Percentiles rank a stretch among this genome's conserved stretches.
phyloP scores from a whole-genome alignment of 768 basidiomycete species.

The Sarcomyxa edulis region DNA sequence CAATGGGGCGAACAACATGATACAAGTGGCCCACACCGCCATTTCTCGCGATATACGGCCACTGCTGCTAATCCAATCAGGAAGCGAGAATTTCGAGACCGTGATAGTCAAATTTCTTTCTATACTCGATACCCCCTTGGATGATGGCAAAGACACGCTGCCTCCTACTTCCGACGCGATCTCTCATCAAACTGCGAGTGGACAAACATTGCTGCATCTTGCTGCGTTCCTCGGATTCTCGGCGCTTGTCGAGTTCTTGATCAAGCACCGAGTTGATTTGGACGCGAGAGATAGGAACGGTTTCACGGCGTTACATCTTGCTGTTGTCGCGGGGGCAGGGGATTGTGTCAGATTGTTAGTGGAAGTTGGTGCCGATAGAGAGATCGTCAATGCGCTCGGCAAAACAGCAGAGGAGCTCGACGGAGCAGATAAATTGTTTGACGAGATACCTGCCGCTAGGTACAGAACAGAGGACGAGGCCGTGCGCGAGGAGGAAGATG shows the following conservation, averaged over 20 bases:
- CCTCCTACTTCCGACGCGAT: slow-evolving; percentile 52
- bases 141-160: slow-evolving; percentile 31
- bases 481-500: slow-evolving; percentile 21
- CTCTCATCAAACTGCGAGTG: slow-evolving; percentile 63
- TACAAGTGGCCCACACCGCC: slow-evolving; percentile 46
- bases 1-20: slow-evolving; percentile 33
- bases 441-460: slow-evolving; percentile 25
- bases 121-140: slow-evolving; percentile 63
- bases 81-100: slow-evolving; percentile 61
- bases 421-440: slow-evolving; percentile 39
- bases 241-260: slow-evolving; percentile 64
- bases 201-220: slow-evolving; percentile 88
- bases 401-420: slow-evolving; percentile 64
- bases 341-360: slow-evolving; percentile 65
- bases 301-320: slow-evolving; percentile 85
- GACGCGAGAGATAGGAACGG: slow-evolving; percentile 88
- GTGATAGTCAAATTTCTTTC: slow-evolving; percentile 78
- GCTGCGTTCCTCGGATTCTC: slow-evolving; percentile 76
- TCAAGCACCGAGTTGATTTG: slow-evolving; percentile 67
- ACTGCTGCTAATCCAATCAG: slow-evolving; percentile 48
- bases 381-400: slow-evolving; percentile 69
- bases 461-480: slow-evolving; percentile 19
- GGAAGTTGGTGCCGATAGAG: slow-evolving; percentile 74
- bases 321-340: slow-evolving; percentile 59
- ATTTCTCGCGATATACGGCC: slow-evolving; percentile 48